Conservation (phyloP, 2,329 filamentous ascomycete species). For the Pseudopyricularia cyperi region DNA sequence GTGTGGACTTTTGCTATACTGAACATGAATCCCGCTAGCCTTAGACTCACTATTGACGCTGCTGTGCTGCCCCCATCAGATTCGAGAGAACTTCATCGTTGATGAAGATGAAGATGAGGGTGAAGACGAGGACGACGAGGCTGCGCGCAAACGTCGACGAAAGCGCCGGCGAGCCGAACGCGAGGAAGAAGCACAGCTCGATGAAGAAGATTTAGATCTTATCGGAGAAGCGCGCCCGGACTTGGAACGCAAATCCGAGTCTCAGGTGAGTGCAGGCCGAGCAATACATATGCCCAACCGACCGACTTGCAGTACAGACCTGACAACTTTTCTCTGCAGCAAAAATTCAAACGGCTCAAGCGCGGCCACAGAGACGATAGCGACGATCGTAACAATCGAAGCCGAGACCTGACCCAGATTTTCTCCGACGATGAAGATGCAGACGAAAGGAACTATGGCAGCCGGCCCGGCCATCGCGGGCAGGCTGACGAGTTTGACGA, state of each 20-base stretch:
- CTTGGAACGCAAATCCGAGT: slow-evolving; percentile 50
- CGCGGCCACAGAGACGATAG: slow-evolving; percentile 66
- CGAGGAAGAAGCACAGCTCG: slow-evolving; percentile 76
- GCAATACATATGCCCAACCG: not conserved
- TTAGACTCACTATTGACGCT: not conserved
- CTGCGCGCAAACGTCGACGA: slow-evolving; percentile 49
- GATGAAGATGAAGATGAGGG: slow-evolving; percentile 81
- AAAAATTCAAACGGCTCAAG: slow-evolving; percentile 94
- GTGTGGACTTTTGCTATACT: slow-evolving; percentile 7
- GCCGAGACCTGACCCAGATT: slow-evolving; percentile 75
- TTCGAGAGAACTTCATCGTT: slow-evolving; percentile 91
- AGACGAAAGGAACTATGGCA: slow-evolving; percentile 37
- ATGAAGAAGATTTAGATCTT: slow-evolving; percentile 91
- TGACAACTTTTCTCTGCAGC: slow-evolving; percentile 29
- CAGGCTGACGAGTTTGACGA: slow-evolving; percentile 75
- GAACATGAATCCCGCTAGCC: not conserved
- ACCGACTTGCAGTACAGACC: not conserved
- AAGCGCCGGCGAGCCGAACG: slow-evolving; percentile 68
- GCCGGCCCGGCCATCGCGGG: slow-evolving; percentile 40
- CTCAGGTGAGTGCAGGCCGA: slow-evolving; percentile 46
- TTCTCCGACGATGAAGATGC: slow-evolving; percentile 90
- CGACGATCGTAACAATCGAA: slow-evolving; percentile 47
- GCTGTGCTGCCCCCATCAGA: slow-evolving; percentile 31
- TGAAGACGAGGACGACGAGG: slow-evolving; percentile 52
- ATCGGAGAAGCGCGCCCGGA: slow-evolving; percentile 74